Evolutionary conservation across 345 rosid species (phyloP), one percentile per base, ranked within the genome.

Genomic region (Kandelia obovata): DNA sequence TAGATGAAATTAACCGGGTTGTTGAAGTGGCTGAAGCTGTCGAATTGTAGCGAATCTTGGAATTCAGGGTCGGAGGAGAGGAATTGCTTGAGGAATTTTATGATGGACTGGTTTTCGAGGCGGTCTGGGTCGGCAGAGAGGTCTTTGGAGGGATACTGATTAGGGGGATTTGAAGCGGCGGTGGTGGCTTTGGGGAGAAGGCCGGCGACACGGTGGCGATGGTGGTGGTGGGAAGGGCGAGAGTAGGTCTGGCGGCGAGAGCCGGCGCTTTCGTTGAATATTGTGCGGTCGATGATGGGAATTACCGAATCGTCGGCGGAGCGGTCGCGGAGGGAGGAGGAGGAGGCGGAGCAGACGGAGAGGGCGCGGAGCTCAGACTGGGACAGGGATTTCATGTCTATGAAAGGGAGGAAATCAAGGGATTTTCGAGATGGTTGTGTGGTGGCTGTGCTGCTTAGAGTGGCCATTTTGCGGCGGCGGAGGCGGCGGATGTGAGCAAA

Each of bases 231-330:
- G 28, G 82, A 62, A 60, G 83, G 89, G 39, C 86, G 86, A 17
- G 90, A 80, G 83, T 80, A 89, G 62, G 87, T 84, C 74, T 89
- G 96, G 53, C 85, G 85, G 67, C 83, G 88, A 32, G 96, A 89
- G 26, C 96, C 91, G 9, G 88, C 83, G 75, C 90, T 86, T 66
- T 88, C 92, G 68, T 86, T 89, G 84, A 89, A 89, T 69, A 37
- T 61, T 25, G 96, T 71, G 43, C 79, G 89, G 81, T 89, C 92
- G 35, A 89, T 75, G 37, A 69, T 60, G 32, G 89, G 82, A 47
- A 75, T 52, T n/a, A 78, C 70, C 58, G 74, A 39, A 65, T 82
- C 73, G 72, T 73, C 58, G 8, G 25, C 1, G 28, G 17, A 75
- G 51, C 79, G 55, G 58, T 61, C 73, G 58, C 39, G 63, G 64